A percentile compares a stretch with the other conserved stretches of the same genome.
phyloP scores from a whole-genome alignment of 2,329 filamentous ascomycete species.

The Byssoonygena ceratinophila region DNA sequence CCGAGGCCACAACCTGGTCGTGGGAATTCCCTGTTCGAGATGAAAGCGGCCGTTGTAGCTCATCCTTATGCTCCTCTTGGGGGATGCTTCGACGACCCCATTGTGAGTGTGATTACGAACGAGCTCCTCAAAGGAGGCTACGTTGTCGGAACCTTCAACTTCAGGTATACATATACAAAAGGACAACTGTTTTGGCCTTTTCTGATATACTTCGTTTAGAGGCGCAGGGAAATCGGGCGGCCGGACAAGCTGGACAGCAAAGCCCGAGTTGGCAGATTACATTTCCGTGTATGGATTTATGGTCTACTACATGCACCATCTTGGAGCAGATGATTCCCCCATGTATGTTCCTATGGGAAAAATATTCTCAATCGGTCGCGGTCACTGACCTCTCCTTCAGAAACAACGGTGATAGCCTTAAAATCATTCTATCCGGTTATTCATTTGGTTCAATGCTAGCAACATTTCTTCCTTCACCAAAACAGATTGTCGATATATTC shows the following conservation, averaged over 20 bases:
- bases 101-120: slow-evolving; percentile 57
- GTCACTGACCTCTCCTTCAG: slow-evolving; percentile 24
- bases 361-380: neutral
- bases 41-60: slow-evolving; percentile 57
- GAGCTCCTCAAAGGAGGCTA: slow-evolving; percentile 60
- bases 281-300: slow-evolving; percentile 71
- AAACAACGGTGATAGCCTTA: slow-evolving; percentile 17
- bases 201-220: slow-evolving; percentile 37
- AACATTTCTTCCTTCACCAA: slow-evolving; percentile 53
- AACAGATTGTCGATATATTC: slow-evolving; percentile 37
- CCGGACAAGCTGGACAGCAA: slow-evolving; percentile 76
- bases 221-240: slow-evolving; percentile 66
- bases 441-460: slow-evolving; percentile 84
- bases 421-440: slow-evolving; percentile 63
- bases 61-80: slow-evolving; percentile 88
- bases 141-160: slow-evolving; percentile 82
- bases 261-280: slow-evolving; percentile 72
- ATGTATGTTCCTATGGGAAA: neutral
- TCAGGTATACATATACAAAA: slow-evolving; percentile 48
- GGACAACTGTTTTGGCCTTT: too few relatives aligned
- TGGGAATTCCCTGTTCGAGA: neutral
- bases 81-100: slow-evolving; percentile 69
- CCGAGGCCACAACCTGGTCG: slow-evolving; percentile 19
- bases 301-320: slow-evolving; percentile 51
- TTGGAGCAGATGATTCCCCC: neutral